Evolutionary conservation across 1,284 basidiomycete species (phyloP), one percentile per base, ranked within the genome.

Genomic region (Moesziomyces sp.): DNA sequence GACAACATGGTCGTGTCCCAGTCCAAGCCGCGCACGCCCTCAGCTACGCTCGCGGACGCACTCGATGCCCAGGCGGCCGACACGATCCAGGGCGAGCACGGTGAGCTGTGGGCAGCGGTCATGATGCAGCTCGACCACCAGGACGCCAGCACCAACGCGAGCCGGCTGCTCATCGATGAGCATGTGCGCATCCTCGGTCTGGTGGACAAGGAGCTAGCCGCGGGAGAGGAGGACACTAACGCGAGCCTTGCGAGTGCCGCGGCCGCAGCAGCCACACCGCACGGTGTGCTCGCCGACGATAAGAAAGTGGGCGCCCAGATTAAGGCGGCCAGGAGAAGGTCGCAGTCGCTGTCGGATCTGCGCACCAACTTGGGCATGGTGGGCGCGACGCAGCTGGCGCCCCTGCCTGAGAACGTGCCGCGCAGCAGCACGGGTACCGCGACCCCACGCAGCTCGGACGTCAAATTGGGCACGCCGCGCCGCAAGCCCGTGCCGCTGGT

Each of bases 1-100:
- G 76, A 79, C 18, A 77, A 77, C 43, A 6, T 81, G 26, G 35
- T 75, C 1, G 65, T 75, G 5, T 58, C 65, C 5, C 67, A 60
- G 47, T 51, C 57, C 11, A 63, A 61, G 19, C 67, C 73, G 3
- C 48, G 79, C 3, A 40, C 48, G 16, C 76, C 79, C 0, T 51
- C 49, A 0, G 26, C 66, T 13, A 79, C 65, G 11, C 52, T 81
- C 5, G 38, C 35, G 5, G 67, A 73, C n/a, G 77, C 79, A 0
- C 48, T 79, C 16, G 56, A 61, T 7, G 79, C 78, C 2, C 21
- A 45, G 6, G 52, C 60, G 0, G 40, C 54, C 14, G 63, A 73
- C 10, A 21, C 48, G 6, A 19, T 67, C 5, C 35, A 58, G 18
- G 74, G 59, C 9, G 66, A 50, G 1, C 44, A 57, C 24, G 64